Evolutionary conservation across 192 early-diverging fungal species (phyloP), one percentile per base, ranked within the genome.

Genomic region (Backusella mclennaniae): DNA sequence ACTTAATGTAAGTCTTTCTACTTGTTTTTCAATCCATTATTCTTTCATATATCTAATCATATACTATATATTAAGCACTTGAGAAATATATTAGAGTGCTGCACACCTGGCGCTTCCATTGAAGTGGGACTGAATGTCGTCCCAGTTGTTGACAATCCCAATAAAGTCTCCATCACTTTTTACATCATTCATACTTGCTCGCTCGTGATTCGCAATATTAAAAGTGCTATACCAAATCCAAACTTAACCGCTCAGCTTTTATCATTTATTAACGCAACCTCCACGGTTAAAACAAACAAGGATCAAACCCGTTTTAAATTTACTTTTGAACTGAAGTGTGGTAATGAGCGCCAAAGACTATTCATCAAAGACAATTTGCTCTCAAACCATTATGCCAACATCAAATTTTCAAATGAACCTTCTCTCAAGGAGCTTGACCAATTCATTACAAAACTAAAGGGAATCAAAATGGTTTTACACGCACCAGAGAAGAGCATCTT

Each of bases 401-500:
- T 81, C 46, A 69, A 76, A 44, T 80, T 84, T 36, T 82, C 87
- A 7, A 73, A 80, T 12, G 89, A 90, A 29, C 89, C 89, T 21
- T 87, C 86, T 0, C 52, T 89, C 1, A 68, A 78, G 17, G 88
- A 90, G 14, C 74, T 90, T 3, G 69, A 66, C 0, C 59, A 70
- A 1, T 88, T 88, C 71, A 82, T 82, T 19, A 77, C 80, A 35
- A 76, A 70, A 6, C 71, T 90, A 17, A 66, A 80, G 9, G 89
- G 87, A 6, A 31, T 83, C 21, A 85, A 79, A 36, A 85, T 87
- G 5, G 76, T 84, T 0, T 42, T 90, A n/a, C 74, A 87, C 76
- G 84, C 89, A 0, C 79, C 71, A 23, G 84, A 87, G 14, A 78
- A 88, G 19, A 88, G 87, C 17, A 76, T 80, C 6, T 90, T 90